Conservation (phyloP, 2,329 filamentous ascomycete genomes). For the Ilyonectria destructans region DNA sequence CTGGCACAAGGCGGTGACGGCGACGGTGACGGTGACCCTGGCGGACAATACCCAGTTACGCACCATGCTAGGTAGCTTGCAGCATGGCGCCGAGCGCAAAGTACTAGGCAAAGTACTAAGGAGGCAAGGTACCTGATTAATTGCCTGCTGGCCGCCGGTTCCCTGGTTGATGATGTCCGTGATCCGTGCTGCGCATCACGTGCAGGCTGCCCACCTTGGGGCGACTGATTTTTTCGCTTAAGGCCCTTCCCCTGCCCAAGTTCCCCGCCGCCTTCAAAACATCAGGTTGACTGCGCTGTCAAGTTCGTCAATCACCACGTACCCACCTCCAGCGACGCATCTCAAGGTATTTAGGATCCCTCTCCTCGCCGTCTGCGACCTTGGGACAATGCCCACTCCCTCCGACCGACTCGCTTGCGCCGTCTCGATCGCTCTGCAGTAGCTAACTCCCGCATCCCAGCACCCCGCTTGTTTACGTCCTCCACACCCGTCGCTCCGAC, state of each 20-base stretch:
- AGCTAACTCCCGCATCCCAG: slow-evolving; percentile 56
- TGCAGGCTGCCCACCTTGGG: slow-evolving; percentile 52
- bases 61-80: slow-evolving; percentile 16
- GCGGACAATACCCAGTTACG: neutral
- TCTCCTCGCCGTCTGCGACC: slow-evolving; percentile 38
- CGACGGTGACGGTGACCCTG: slow-evolving; percentile 42
- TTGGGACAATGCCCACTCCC: slow-evolving; percentile 33
- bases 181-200: slow-evolving; percentile 51
- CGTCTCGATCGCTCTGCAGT: slow-evolving; percentile 37
- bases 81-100: slow-evolving; percentile 12
- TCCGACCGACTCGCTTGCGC: slow-evolving; percentile 36
- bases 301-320: slow-evolving; percentile 56
- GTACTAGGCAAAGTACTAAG: neutral
- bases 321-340: slow-evolving; percentile 50
- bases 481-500: slow-evolving; percentile 49
- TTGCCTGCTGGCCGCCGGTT: slow-evolving; percentile 5
- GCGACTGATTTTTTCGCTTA: slow-evolving; percentile 63
- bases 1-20: slow-evolving; percentile 30
- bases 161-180: slow-evolving; percentile 29
- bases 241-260: slow-evolving; percentile 55
- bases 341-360: slow-evolving; percentile 46
- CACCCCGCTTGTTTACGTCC: slow-evolving; percentile 67
- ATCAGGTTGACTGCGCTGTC: slow-evolving; percentile 56
- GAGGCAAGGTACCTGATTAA: neutral
- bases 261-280: slow-evolving; percentile 63